Percentiles rank a stretch among this genome's conserved stretches.
Evolutionary conservation across 2,329 filamentous ascomycete species (phyloP).

Genomic region (Fusarium udum): DNA sequence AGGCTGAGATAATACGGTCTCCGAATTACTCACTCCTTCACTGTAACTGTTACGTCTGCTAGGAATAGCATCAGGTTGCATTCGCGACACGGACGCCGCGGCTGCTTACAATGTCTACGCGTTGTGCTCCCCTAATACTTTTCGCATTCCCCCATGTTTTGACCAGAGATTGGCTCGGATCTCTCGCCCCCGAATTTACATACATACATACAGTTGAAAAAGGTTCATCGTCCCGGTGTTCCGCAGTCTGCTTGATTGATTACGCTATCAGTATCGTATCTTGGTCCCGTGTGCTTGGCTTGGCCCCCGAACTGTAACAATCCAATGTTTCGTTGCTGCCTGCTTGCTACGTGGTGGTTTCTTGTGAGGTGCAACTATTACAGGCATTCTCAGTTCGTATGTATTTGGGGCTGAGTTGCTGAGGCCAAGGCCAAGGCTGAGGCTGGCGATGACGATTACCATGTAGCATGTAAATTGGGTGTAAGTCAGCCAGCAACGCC

Average conservation of each 20-base stretch:
- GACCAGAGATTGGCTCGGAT: slow-evolving; percentile 26
- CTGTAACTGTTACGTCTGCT: slow-evolving; percentile 1
- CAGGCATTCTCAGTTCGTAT: neutral
- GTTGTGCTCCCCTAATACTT: slow-evolving; percentile 8
- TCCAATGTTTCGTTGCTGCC: slow-evolving; percentile 8
- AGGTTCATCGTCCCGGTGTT: neutral
- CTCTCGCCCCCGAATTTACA: slow-evolving; percentile 4
- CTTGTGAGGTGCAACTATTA: neutral
- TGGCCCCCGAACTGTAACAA: slow-evolving; percentile 18
- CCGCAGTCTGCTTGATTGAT: neutral
- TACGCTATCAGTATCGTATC: neutral
- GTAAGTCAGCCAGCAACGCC: slow-evolving; percentile 25
- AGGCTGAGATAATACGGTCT: slow-evolving; percentile 5
- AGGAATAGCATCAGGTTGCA: slow-evolving; percentile 32
- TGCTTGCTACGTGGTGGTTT: neutral
- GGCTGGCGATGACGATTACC: slow-evolving; percentile 8
- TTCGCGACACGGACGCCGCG: slow-evolving; percentile 14
- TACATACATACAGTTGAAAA: neutral
- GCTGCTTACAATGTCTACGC: slow-evolving; percentile 7
- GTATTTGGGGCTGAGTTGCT: slow-evolving; percentile 24
- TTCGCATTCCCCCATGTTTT: neutral
- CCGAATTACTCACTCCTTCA: neutral
- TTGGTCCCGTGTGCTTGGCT: slow-evolving; percentile 13
- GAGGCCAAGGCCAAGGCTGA: neutral
- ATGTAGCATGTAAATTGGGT: neutral